Conservation (phyloP, 2,329 filamentous ascomycete species). For the Penicillium sp. region DNA sequence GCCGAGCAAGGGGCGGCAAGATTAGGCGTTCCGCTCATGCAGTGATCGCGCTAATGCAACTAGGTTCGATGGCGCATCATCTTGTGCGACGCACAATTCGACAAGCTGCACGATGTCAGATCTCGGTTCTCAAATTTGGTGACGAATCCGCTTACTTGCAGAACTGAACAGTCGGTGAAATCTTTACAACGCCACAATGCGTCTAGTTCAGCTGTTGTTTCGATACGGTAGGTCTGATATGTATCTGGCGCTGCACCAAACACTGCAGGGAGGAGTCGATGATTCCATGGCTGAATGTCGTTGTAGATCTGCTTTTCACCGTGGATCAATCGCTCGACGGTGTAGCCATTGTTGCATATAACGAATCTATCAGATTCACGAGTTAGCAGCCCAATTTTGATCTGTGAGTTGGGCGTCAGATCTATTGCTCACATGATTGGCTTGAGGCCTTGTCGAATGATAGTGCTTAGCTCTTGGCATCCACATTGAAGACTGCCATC, state of each 20-base stretch:
- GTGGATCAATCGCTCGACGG: constrained; percentile 73
- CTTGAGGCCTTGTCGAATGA: constrained; percentile 71
- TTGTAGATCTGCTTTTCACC: constrained; percentile 76
- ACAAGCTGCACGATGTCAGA: not conserved
- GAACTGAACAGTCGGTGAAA: not conserved
- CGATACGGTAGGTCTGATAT: not conserved
- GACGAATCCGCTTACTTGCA: not conserved
- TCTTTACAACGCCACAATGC: not conserved
- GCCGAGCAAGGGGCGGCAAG: not conserved
- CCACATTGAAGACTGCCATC: constrained; percentile 85
- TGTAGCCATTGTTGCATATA: constrained; percentile 81
- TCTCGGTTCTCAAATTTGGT: not conserved
- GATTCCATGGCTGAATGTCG: constrained; percentile 54
- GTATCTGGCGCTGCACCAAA: not conserved
- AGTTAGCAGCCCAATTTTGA: not conserved
- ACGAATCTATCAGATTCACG: constrained; percentile 53
- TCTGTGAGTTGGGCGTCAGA: not conserved
- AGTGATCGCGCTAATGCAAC: not conserved
- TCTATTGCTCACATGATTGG: constrained; percentile 61
- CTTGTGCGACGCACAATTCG: not conserved
- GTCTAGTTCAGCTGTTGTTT: not conserved
- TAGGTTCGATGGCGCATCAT: not conserved
- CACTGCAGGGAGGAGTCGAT: not conserved
- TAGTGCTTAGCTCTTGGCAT: constrained; percentile 78
- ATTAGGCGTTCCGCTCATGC: not conserved